phyloP scores from a whole-genome alignment of 371 early-diverging fungal genomes.

The Mortierella sp. region DNA sequence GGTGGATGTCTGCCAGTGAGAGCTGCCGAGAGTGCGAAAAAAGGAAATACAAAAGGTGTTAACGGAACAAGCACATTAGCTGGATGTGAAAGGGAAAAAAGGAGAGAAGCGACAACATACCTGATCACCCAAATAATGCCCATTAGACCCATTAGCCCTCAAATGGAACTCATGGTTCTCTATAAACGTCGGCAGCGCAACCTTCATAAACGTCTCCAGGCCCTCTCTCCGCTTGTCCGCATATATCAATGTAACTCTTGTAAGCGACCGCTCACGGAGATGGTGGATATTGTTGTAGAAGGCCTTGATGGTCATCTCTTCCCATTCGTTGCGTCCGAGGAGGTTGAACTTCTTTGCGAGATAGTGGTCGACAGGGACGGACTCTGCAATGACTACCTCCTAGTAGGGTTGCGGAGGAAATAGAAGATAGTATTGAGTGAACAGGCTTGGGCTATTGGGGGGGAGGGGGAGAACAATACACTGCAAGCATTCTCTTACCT shows the following conservation, averaged over 20 bases:
- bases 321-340: conserved; percentile 43
- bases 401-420: not conserved
- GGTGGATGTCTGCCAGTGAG: conserved; percentile 41
- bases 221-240: conserved; percentile 12
- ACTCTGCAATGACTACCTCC: conserved; percentile 32
- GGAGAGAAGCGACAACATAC: no score
- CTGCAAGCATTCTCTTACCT: conserved; percentile 19
- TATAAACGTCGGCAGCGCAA: conserved; percentile 22
- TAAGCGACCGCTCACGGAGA: conserved; percentile 39
- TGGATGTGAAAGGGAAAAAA: no score
- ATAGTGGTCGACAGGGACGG: conserved; percentile 31
- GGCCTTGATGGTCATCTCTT: conserved; percentile 33
- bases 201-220: conserved; percentile 17
- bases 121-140: conserved; percentile 37
- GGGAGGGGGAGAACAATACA: not conserved
- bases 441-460: not conserved
- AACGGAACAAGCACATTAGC: not conserved
- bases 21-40: not conserved
- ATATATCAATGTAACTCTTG: conserved; percentile 18
- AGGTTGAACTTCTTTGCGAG: conserved; percentile 37
- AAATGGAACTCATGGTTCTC: conserved; percentile 42
- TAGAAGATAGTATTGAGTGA: not conserved
- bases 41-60: not conserved
- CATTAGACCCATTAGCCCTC: conserved; percentile 41
- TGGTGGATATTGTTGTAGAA: conserved; percentile 39